Conservation (phyloP, 768 basidiomycete genomes). For the Brasilioporus rufonigricans region DNA sequence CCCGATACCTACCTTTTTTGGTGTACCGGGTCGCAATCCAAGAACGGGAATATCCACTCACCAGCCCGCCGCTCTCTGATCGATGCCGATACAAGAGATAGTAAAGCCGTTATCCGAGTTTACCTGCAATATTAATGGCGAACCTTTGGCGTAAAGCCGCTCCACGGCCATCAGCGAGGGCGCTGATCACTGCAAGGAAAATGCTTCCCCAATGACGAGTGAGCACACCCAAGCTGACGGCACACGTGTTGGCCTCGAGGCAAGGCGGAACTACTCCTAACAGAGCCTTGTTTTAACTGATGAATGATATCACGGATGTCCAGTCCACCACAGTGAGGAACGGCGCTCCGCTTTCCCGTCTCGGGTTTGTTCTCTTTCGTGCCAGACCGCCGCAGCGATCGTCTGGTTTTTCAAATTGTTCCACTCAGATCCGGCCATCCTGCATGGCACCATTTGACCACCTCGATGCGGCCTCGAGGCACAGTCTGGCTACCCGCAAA, state of each 20-base stretch:
- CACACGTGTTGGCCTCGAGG: conserved; percentile 26
- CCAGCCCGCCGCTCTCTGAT: no score
- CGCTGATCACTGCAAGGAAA: neutral
- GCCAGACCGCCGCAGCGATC: conserved; percentile 8
- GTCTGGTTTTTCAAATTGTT: conserved; percentile 23
- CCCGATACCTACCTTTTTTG: neutral
- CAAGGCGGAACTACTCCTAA: conserved; percentile 10
- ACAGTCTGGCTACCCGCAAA: conserved; percentile 13
- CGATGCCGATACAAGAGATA: neutral
- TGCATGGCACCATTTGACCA: conserved; percentile 4
- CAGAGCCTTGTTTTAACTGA: conserved; percentile 4
- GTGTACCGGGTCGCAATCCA: neutral
- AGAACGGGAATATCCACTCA: neutral
- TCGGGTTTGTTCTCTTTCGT: neutral
- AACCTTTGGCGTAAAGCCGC: conserved; percentile 1
- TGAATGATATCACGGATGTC: conserved; percentile 1
- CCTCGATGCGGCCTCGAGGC: conserved; percentile 34
- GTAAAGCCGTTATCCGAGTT: neutral
- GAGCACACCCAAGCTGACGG: neutral
- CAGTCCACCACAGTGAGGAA: neutral
- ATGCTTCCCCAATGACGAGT: neutral
- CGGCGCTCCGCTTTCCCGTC: conserved; percentile 26
- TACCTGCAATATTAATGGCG: neutral
- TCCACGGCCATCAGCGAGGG: conserved; percentile 13
- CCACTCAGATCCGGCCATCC: conserved; percentile 12